Evolutionary conservation across 2,329 filamentous ascomycete genomes (phyloP).

Genomic region (Emmonsiellopsis sp.): DNA sequence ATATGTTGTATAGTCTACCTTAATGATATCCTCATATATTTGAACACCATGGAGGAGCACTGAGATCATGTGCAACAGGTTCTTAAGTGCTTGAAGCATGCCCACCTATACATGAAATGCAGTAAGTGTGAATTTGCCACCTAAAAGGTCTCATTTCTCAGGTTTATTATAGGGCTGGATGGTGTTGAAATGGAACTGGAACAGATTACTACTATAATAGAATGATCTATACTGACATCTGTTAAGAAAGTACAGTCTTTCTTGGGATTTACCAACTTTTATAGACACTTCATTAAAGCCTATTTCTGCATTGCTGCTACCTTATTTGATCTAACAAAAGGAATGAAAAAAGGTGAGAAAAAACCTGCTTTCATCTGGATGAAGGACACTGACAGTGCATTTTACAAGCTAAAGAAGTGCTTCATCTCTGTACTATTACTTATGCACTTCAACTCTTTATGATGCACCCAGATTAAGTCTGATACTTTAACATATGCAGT

Average conservation of each 20-base stretch:
- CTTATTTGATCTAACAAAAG: conserved; percentile 11
- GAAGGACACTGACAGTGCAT: conserved; percentile 8
- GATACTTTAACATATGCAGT: conserved; percentile 15
- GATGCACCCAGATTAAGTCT: conserved; percentile 13
- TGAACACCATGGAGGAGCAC: neutral
- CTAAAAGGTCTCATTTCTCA: conserved; percentile 9
- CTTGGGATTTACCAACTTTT: conserved; percentile 27
- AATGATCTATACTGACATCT: conserved; percentile 15
- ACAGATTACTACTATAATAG: conserved; percentile 12
- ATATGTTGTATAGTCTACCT: neutral
- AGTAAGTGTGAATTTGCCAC: conserved; percentile 11
- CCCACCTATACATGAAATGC: conserved; percentile 6
- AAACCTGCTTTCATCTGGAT: conserved; percentile 1
- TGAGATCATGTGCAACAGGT: conserved; percentile 4
- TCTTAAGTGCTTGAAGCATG: conserved; percentile 2
- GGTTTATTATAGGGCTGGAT: conserved; percentile 9
- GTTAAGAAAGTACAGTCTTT: conserved; percentile 18
- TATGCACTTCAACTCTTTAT: conserved; percentile 12
- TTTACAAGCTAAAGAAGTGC: conserved; percentile 9
- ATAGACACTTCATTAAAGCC: conserved; percentile 20
- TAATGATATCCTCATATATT: conserved; percentile 4
- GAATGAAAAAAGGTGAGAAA: neutral
- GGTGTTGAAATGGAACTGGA: conserved; percentile 12
- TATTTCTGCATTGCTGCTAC: conserved; percentile 14
- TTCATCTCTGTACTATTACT: conserved; percentile 16